phyloP scores from a whole-genome alignment of 2,329 filamentous ascomycete species.

The Saccharata proteae region DNA sequence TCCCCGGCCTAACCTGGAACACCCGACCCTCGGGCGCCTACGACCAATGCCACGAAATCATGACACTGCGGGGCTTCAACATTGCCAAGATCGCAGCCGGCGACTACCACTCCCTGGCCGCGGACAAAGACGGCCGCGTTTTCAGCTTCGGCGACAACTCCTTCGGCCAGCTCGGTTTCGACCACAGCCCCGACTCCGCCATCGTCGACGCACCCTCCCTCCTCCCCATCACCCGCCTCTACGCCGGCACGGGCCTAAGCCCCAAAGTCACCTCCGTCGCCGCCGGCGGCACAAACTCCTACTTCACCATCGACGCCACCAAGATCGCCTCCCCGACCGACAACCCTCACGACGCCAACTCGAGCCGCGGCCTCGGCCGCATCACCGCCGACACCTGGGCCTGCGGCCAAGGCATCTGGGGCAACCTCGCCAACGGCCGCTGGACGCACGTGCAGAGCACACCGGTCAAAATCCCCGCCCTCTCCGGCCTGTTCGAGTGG shows the following conservation, averaged over 20 bases:
- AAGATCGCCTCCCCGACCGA: slow-evolving; percentile 39
- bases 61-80: slow-evolving; percentile 55
- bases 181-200: slow-evolving; percentile 49
- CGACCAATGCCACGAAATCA: slow-evolving; percentile 72
- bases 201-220: slow-evolving; percentile 58
- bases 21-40: slow-evolving; percentile 66
- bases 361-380: slow-evolving; percentile 34
- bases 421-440: slow-evolving; percentile 69
- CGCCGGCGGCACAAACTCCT: slow-evolving; percentile 78
- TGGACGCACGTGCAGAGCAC: slow-evolving; percentile 78
- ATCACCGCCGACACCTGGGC: slow-evolving; percentile 72
- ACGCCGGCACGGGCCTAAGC: slow-evolving; percentile 50
- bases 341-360: slow-evolving; percentile 16
- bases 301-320: slow-evolving; percentile 71
- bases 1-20: slow-evolving; percentile 70
- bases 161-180: slow-evolving; percentile 80
- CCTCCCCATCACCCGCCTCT: slow-evolving; percentile 60
- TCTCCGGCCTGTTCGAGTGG: slow-evolving; percentile 79
- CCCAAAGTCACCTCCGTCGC: slow-evolving; percentile 65
- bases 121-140: slow-evolving; percentile 63
- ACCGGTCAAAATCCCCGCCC: slow-evolving; percentile 67
- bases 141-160: slow-evolving; percentile 89
- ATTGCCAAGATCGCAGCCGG: slow-evolving; percentile 68
- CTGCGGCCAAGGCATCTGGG: slow-evolving; percentile 75
- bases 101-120: slow-evolving; percentile 71